Percentiles rank a stretch among this genome's conserved stretches.
phyloP scores from a whole-genome alignment of 2,329 filamentous ascomycete genomes.

The Periconia digitata region DNA sequence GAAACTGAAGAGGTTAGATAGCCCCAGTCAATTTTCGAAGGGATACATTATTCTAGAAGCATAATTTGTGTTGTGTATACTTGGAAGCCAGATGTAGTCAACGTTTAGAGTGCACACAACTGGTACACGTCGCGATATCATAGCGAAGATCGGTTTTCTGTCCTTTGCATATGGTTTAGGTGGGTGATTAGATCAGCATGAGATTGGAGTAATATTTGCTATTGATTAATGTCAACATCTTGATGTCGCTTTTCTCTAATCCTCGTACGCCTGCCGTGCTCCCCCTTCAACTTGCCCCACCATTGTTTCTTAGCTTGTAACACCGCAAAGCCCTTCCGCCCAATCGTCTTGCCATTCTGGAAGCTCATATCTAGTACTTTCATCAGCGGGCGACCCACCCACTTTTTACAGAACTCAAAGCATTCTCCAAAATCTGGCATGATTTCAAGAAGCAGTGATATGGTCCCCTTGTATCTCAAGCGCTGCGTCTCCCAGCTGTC shows the following conservation, averaged over 20 bases:
- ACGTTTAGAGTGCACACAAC: no score
- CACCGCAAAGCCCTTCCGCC: conserved; percentile 13
- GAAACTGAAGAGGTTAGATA: no score
- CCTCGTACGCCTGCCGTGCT: neutral
- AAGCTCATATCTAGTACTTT: conserved; percentile 11
- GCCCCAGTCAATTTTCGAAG: no score
- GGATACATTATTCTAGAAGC: no score
- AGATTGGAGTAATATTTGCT: no score
- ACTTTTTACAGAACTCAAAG: conserved; percentile 13
- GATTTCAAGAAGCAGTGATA: conserved; percentile 13
- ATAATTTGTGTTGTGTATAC: no score
- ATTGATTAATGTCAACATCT: neutral
- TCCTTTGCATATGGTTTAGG: no score
- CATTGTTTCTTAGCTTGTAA: conserved; percentile 12
- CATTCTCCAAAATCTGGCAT: conserved; percentile 16
- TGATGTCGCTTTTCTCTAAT: conserved; percentile 5
- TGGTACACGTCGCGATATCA: no score
- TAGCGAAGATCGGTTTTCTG: no score
- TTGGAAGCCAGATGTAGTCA: no score
- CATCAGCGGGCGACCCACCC: conserved; percentile 9
- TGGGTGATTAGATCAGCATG: no score
- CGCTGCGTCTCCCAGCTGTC: conserved; percentile 9
- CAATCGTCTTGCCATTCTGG: conserved; percentile 13
- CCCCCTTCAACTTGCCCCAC: conserved; percentile 7
- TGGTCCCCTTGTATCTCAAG: conserved; percentile 9